phyloP scores from a whole-genome alignment of 1,284 basidiomycete species.

The Melampsora occidentalis region DNA sequence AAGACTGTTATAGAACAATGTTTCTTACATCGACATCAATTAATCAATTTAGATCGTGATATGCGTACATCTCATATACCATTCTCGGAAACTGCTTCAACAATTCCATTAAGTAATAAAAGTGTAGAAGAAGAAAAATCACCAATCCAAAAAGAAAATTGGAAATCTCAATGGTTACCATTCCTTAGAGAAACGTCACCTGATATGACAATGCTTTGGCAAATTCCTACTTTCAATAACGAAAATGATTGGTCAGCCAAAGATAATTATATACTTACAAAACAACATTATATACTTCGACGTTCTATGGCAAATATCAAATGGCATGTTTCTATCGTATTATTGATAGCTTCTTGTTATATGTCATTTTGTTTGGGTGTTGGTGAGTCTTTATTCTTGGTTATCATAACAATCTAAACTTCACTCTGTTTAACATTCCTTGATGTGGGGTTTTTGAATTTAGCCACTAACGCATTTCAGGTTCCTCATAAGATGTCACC shows the following conservation, averaged over 20 bases:
- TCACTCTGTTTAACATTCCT: background rate
- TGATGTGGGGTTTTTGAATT: background rate
- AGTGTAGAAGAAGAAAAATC: background rate
- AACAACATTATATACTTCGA: background rate
- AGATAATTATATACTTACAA: background rate
- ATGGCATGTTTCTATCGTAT: background rate
- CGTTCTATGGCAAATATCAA: background rate
- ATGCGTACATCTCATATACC: background rate
- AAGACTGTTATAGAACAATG: background rate
- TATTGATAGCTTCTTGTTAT: background rate
- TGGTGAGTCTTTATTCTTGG: background rate
- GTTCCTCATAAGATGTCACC: background rate
- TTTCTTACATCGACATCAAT: slow-evolving; percentile 1
- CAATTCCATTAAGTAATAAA: background rate
- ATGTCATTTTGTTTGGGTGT: background rate
- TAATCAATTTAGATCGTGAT: background rate
- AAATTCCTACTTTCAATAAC: background rate
- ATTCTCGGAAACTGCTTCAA: background rate
- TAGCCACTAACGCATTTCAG: background rate
- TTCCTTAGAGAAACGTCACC: no score
- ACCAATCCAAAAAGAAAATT: background rate
- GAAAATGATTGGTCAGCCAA: background rate
- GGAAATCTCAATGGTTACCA: no score
- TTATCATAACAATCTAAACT: background rate
- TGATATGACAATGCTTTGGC: background rate